Base-by-base conservation (phyloP, 805 yeast species). In the Candida methanosorbosa region DNA sequence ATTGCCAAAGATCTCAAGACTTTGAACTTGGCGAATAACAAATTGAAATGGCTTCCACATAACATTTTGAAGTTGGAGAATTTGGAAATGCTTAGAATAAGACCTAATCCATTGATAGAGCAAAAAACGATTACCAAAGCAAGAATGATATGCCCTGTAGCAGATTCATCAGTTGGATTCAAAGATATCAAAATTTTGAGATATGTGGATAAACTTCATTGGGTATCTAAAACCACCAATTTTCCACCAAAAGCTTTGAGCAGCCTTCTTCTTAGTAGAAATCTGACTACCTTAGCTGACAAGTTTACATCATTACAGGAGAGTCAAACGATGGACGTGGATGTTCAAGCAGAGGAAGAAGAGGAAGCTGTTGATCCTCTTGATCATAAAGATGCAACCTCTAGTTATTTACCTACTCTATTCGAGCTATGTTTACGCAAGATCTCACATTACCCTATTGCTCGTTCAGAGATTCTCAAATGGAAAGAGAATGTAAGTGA, bases 401-500 rank as follows among this genome's bases (percentile, higher is more conserved):
- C 56, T 3, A 44, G 55, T 1, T 46, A 59, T 33, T 58, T 64
- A 0, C 74, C 79, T 2, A 63, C 69, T 11, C 52, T 77, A 27
- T 57, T 68, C 12, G 69, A 72, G 30, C 42, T 73, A 1, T 64
- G 75, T 30, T 54, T 76, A 18, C 52, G 78, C 18, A 45, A 52
- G 14, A 64, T 77, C 22, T 73, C 79, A 1, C 47, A 50, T 11
- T 76, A 77, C 42, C 66, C 64, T 39, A 74, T 74, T 1, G 65
- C 80, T 1, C 63, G 66, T 38, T 66, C 72, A 29, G 83, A 77
- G 40, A 63, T 78, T 0, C 57, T 58, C 38, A 52, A 54, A 22
- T 77, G 84, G 84, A 72, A 70, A 42, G 53, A 50, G 26, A 52
- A 55, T 16, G 64, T 73, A 0, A 75, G 75, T 4, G 61, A 55